Evolutionary conservation across 306 rosid species (phyloP), one percentile per base, ranked within the genome.

Genomic region (Ziziphus jujuba): DNA sequence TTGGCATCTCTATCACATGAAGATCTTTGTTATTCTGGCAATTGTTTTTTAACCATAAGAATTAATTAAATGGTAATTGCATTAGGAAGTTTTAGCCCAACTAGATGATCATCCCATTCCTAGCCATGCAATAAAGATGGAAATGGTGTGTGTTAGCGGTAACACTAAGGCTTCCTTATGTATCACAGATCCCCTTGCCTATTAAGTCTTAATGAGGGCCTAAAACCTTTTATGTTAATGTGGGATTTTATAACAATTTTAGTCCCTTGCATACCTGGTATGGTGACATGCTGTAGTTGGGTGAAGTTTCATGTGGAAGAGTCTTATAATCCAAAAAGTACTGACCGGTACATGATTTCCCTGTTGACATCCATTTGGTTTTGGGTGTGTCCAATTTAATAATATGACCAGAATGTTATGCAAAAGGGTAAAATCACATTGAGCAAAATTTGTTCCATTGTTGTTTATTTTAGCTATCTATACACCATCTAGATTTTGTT

Each of bases 401-500:
- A 40, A 16, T 62, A 36, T 19, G n/a, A 31, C 57, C 22, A 22
- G 24, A 40, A 53, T 43, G 13, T 35, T 25, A 31, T 7, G 14
- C 31, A 9, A 19, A 24, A 23, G 5, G 38, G 36, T 55, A 45
- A 20, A 11, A 56, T 76, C 48, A 33, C n/a, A 33, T 61, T 35
- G 45, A 54, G 60, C 44, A 69, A 61, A 1, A 24, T 21, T 24
- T 22, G 34, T 23, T 9, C 28, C 28, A 49, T 47, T 24, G 23
- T 50, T 33, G 55, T 16, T 34, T 49, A 56, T 70, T 43, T n/a
- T 69, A 50, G 25, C 28, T 36, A 7, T 57, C 2, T 47, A 56
- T 17, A 14, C 20, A 36, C 49, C 61, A 59, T 71, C 47, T 63
- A 51, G 70, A 65, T 71, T 70, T 63, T 49, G 44, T 34, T 12